Evolutionary conservation across 768 basidiomycete genomes (phyloP), one percentile per base, ranked within the genome.

Genomic region (Pholiota conissans): DNA sequence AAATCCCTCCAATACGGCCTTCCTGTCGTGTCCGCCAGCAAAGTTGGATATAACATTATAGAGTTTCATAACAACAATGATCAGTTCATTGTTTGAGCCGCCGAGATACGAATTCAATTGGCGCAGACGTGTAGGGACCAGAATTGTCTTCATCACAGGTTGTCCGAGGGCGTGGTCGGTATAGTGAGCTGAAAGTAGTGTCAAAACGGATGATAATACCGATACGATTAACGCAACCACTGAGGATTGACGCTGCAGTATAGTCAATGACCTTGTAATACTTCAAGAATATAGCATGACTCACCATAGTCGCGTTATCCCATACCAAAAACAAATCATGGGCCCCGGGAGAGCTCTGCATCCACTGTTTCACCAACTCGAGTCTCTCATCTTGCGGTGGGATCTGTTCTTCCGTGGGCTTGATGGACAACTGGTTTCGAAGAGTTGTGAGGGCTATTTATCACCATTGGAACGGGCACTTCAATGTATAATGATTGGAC

Each of bases 181-280:
- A 59, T 89, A 89, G 49, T 93, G 90, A 3, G 77, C 74, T 3
- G 89, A 85, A 13, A 90, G 73, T 0, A 94, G 71, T 4, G 73
- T 76, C 55, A 93, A 65, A n/a, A 91, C 60, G 0, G 82, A 76
- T 0, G 89, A 79, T 6, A 93, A 64, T 0, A 86, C 62, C 0
- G 85, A 82, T 0, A 84, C 58, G 20, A 86, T 60, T 11, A 80
- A 69, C 0, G 79, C 68, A 26, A 80, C 65, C 8, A 79, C 67
- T 2, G 79, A 70, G 24, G 70, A 72, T 76, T 84, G 72, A 29
- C 78, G 70, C 80, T 81, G 59, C 60, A 24, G n/a, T 59, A 24
- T 47, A 22, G 49, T 49, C 16, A 28, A 30, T 32, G 45, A 37
- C 14, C 2, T 40, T 57, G 14, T 27, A 32, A 22, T 18, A 24